Base-by-base conservation (phyloP, 106 monocot genomes). In the Acanthochlamys bracteata region DNA sequence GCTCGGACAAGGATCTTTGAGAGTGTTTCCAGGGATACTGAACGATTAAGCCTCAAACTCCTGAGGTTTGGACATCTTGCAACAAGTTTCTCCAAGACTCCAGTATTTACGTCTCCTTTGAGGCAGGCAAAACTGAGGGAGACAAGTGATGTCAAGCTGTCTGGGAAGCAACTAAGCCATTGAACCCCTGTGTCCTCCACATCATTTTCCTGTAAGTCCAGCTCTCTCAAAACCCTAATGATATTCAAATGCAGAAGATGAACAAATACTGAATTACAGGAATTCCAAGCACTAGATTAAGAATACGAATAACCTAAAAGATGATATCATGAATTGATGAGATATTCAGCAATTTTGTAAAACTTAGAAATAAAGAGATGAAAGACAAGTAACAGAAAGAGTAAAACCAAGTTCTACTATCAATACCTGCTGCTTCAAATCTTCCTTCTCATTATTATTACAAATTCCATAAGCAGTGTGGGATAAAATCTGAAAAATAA, bases 121-220 rank as follows among this genome's bases (percentile, higher is more conserved):
- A 74, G 52, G 65, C 79, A 79, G 7, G 74, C 74, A 45, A 79
- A 74, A 23, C 70, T 70, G 26, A 79, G 65, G 20, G 79, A 66
- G 16, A 74, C 74, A 9, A 79, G 79, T 16, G 74, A 74, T 1
- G 74, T 79, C 25, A 39, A 66, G 39, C 69, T 66, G 9, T 79
- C 74, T 14, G 79, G 74, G 52, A 79, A 79, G 58, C 54, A 74
- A 11, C 70, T 61, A 17, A 79, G 66, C 74, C 74, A 79, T 19
- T 70, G 64, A 55, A 66, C 11, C 17, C 74, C 74, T 16, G 40
- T 58, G 4, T 79, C 79, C 2, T 74, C 79, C 4, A 79, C 69
- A 47, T 74, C 70, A 27, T 71, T 70, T 52, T 79, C 74, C n/a
- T 70, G 69, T 39, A 79, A 61, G 17, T 79, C 79, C 39, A 79